A percentile compares a stretch with the other conserved stretches of the same genome.
Evolutionary conservation across 305 asterid genomes (phyloP).

Genomic region (Fraxinus sp.): DNA sequence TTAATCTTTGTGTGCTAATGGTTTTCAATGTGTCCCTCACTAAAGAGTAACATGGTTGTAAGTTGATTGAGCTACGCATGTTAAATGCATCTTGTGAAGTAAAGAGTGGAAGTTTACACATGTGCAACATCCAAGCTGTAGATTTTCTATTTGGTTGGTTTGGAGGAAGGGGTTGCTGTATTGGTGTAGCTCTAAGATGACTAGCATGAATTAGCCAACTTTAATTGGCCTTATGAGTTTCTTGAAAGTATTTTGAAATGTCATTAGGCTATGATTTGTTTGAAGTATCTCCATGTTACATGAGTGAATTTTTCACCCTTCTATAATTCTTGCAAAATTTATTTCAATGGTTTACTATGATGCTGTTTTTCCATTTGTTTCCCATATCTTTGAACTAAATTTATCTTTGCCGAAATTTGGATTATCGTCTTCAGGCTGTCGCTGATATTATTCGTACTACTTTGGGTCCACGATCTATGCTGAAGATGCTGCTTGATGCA

Average conservation of each 20-base stretch:
- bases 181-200: background rate
- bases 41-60: background rate
- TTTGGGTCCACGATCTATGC: conserved; percentile 52
- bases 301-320: background rate
- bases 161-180: background rate
- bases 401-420: conserved; percentile 4
- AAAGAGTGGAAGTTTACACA: background rate
- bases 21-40: background rate
- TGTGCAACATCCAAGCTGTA: background rate
- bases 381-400: background rate
- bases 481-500: conserved; percentile 57
- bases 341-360: background rate
- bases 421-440: conserved; percentile 35
- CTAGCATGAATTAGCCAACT: background rate
- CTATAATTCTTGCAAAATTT: background rate
- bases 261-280: background rate
- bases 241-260: background rate
- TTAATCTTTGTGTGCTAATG: background rate
- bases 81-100: background rate
- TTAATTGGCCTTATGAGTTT: background rate
- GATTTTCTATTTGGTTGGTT: background rate
- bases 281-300: background rate
- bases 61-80: background rate
- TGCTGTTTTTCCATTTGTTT: background rate
- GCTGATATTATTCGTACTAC: conserved; percentile 56